A percentile compares a stretch with the other conserved stretches of the same genome.
phyloP scores from a whole-genome alignment of 1,284 basidiomycete species.

The Irpex rosettiformis region DNA sequence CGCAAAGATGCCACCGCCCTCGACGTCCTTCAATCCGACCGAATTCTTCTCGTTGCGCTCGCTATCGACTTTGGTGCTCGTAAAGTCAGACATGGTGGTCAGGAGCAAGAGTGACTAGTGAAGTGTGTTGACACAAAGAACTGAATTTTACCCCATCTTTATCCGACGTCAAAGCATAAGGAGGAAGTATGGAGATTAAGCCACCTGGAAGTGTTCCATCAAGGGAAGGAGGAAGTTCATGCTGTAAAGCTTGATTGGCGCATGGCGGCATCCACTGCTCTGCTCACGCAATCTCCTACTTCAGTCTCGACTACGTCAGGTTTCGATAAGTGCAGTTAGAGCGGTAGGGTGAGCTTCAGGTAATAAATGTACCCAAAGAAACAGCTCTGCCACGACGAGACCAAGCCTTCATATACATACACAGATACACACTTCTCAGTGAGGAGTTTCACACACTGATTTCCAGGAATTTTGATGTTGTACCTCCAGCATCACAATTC shows the following conservation, averaged over 20 bases:
- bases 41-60: not conserved
- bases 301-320: not conserved
- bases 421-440: not conserved
- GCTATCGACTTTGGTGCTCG: not conserved
- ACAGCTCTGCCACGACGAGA: not conserved
- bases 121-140: not conserved
- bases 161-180: not conserved
- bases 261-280: not conserved
- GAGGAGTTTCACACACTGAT: not conserved
- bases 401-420: not conserved
- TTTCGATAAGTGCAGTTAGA: not conserved
- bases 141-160: not conserved
- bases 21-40: not conserved
- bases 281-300: not conserved
- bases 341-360: not conserved
- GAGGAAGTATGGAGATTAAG: not conserved
- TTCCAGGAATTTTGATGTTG: not conserved
- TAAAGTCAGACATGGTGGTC: not conserved
- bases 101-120: not conserved
- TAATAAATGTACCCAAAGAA: not conserved
- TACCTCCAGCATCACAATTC: not conserved
- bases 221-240: not conserved
- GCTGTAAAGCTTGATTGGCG: not conserved
- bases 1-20: conserved; percentile 13
- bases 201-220: not conserved